A percentile compares a stretch with the other conserved stretches of the same genome.
These are phyloP conservation scores for Didymella segeticola DNA, from an alignment of 2,329 filamentous ascomycete species.

Conservation along the genomic window DNA sequence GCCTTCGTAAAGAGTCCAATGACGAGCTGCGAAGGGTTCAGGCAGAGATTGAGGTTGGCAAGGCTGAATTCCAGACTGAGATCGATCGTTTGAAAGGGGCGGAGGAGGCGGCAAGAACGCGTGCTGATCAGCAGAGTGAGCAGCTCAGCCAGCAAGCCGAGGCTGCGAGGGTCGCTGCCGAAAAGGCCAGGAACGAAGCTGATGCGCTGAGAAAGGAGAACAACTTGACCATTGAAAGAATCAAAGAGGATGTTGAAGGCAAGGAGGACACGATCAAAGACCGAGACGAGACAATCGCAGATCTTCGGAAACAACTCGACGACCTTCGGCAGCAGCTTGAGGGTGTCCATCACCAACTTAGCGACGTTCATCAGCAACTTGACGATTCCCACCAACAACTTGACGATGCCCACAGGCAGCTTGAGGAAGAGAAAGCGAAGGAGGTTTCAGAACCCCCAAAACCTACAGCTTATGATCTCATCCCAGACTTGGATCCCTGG, in stretches of 20 bases:
- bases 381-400: no score
- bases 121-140: conserved; percentile 25
- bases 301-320: conserved; percentile 34
- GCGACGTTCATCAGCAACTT: conserved; percentile 17
- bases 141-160: conserved; percentile 29
- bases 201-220: conserved; percentile 38
- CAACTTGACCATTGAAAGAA: conserved; percentile 35
- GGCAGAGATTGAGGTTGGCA: conserved; percentile 25
- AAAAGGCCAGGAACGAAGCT: conserved; percentile 32
- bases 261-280: conserved; percentile 44
- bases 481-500: conserved; percentile 64
- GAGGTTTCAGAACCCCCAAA: conserved; percentile 29
- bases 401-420: conserved; percentile 30
- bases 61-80: conserved; percentile 16
- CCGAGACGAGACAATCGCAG: conserved; percentile 30
- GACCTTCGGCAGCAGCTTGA: conserved; percentile 6
- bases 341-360: conserved; percentile 29
- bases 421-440: conserved; percentile 37
- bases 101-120: conserved; percentile 22
- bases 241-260: conserved; percentile 45
- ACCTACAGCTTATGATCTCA: conserved; percentile 43
- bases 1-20: conserved; percentile 30
- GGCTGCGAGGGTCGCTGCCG: conserved; percentile 23
- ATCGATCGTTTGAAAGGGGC: conserved; percentile 29
- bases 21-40: conserved; percentile 26